These are phyloP conservation scores for Aureobasidium sp. DNA, from an alignment of 2,329 filamentous ascomycete genomes.

Conservation along the genomic window DNA sequence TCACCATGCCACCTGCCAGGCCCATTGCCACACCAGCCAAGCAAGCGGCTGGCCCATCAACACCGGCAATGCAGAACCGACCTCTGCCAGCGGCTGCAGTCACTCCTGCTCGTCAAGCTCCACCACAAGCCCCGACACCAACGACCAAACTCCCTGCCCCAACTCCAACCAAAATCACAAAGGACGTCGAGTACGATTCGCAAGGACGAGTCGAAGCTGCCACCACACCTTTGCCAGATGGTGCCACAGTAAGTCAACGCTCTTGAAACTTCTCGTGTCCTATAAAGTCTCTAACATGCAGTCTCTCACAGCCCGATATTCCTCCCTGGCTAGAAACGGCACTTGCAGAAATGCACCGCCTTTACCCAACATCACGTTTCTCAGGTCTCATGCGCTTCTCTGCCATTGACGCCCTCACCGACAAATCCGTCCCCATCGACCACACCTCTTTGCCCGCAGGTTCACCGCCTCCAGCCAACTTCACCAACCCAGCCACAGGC, in stretches of 20 bases:
- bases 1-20: conserved; percentile 37
- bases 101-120: conserved; percentile 1
- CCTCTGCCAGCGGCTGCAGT: conserved; percentile 2
- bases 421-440: conserved; percentile 51
- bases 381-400: conserved; percentile 88
- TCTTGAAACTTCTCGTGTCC: conserved; percentile 11
- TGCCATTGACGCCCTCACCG: conserved; percentile 64
- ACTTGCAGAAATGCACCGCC: conserved; percentile 59
- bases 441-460: conserved; percentile 29
- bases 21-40: conserved; percentile 37
- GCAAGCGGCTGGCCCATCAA: conserved; percentile 15
- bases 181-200: conserved; percentile 21
- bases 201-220: conserved; percentile 58
- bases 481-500: conserved; percentile 38
- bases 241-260: conserved; percentile 51
- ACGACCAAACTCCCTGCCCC: conserved; percentile 16
- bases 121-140: neutral
- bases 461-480: conserved; percentile 41
- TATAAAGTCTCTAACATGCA: neutral
- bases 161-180: conserved; percentile 21
- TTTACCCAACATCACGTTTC: conserved; percentile 74
- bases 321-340: conserved; percentile 77
- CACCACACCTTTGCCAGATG: conserved; percentile 50
- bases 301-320: conserved; percentile 57
- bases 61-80: conserved; percentile 12